Percentiles rank a stretch among this genome's conserved stretches.
Conservation (phyloP, 1,139 yeast species). For the Zygoascus hellenicus region DNA sequence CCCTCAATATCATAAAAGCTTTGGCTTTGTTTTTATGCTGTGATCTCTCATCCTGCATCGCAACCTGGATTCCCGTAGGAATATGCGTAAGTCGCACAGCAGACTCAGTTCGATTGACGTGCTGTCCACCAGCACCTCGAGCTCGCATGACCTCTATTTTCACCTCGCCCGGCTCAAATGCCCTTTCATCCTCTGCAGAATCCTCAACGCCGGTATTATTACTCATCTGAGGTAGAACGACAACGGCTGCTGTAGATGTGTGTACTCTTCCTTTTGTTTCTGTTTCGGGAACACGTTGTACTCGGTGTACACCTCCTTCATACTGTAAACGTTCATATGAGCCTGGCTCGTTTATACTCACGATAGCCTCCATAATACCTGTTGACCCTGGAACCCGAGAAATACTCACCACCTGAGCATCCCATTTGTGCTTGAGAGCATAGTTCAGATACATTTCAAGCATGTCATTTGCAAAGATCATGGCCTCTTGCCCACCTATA, state of each 20-base stretch:
- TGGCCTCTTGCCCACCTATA: slow-evolving; percentile 93
- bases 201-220: slow-evolving; percentile 42
- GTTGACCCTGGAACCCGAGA: slow-evolving; percentile 50
- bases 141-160: slow-evolving; percentile 95
- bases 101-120: slow-evolving; percentile 95
- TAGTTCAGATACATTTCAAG: slow-evolving; percentile 74
- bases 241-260: slow-evolving; percentile 93
- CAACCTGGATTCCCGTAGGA: slow-evolving; percentile 84
- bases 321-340: slow-evolving; percentile 66
- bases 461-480: slow-evolving; percentile 74
- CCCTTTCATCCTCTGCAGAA: slow-evolving; percentile 61
- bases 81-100: slow-evolving; percentile 91
- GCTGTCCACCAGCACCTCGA: slow-evolving; percentile 98
- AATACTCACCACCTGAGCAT: slow-evolving; percentile 48
- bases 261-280: slow-evolving; percentile 93
- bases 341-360: slow-evolving; percentile 70
- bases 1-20: slow-evolving; percentile 76
- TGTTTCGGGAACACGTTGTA: slow-evolving; percentile 88
- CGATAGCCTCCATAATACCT: slow-evolving; percentile 71
- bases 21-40: slow-evolving; percentile 95
- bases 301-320: slow-evolving; percentile 96
- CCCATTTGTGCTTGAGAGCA: slow-evolving; percentile 65
- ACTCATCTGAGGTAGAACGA: slow-evolving; percentile 78
- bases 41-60: slow-evolving; percentile 92
- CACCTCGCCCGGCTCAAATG: slow-evolving; percentile 81